phyloP scores from a whole-genome alignment of 23 red algal species.

The Gracilaria gracilis region DNA sequence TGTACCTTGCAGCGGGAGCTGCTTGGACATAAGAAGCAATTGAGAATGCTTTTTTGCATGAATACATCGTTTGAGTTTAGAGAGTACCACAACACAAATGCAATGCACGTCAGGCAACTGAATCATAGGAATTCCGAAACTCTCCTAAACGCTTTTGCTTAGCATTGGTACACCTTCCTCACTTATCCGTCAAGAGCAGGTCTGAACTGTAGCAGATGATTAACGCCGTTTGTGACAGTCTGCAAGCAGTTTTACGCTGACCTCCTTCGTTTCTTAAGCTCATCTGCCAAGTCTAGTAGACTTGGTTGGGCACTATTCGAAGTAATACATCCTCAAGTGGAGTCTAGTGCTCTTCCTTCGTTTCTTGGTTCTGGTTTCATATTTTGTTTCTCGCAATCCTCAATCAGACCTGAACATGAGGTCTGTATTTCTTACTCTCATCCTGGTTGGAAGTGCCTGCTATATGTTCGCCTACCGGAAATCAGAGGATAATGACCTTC shows the following conservation, averaged over 20 bases:
- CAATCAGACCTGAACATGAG: background rate
- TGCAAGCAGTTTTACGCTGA: background rate
- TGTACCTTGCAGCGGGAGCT: background rate
- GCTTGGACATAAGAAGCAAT: background rate
- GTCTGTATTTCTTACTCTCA: background rate
- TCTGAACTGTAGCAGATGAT: too few species aligned
- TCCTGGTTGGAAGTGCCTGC: background rate
- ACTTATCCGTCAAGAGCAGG: too few species aligned
- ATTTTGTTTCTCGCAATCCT: background rate
- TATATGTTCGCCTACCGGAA: background rate
- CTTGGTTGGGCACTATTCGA: background rate
- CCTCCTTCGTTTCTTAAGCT: background rate
- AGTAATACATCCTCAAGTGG: background rate
- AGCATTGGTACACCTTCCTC: background rate
- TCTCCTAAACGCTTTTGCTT: background rate
- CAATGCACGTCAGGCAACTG: background rate
- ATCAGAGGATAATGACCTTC: background rate
- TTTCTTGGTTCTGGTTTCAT: slow-evolving; percentile 8
- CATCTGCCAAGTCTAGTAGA: too few species aligned
- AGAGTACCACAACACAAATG: background rate
- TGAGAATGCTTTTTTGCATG: background rate
- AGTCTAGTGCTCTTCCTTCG: background rate
- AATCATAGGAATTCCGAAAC: background rate
- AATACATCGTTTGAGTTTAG: background rate
- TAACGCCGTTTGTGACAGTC: too few species aligned